Evolutionary conservation across 768 basidiomycete genomes (phyloP).

Genomic region (Pholiota molesta): DNA sequence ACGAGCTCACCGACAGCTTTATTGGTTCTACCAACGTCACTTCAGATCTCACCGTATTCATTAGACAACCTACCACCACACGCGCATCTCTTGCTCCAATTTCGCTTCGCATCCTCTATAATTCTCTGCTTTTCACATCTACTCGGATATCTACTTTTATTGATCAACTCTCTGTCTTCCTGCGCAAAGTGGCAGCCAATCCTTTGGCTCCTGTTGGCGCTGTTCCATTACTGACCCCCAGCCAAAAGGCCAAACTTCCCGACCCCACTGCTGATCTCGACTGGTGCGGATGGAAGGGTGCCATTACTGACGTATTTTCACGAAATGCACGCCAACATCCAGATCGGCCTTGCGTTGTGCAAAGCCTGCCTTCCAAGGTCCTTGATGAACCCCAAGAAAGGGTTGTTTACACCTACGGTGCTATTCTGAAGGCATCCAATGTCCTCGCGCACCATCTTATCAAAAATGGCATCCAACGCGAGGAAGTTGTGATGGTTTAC

Average conservation of each 20-base stretch:
- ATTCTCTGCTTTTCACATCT: constrained; percentile 89
- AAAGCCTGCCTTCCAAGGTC: constrained; percentile 56
- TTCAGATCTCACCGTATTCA: constrained; percentile 92
- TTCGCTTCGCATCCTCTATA: constrained; percentile 86
- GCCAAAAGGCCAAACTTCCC: constrained; percentile 73
- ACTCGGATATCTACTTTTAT: constrained; percentile 76
- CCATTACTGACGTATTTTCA: constrained; percentile 95
- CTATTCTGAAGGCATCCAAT: constrained; percentile 86
- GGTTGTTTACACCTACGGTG: constrained; percentile 72
- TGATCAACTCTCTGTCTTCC: constrained; percentile 81
- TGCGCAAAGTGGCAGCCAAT: constrained; percentile 70
- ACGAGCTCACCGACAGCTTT: constrained; percentile 71
- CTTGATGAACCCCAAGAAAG: constrained; percentile 50
- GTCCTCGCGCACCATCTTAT: constrained; percentile 89
- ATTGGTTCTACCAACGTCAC: constrained; percentile 80
- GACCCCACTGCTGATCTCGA: constrained; percentile 86
- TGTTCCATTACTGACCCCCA: constrained; percentile 75
- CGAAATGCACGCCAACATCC: constrained; percentile 81
- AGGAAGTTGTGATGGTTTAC: constrained; percentile 98
- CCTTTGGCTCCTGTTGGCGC: constrained; percentile 75
- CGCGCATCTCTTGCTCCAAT: constrained; percentile 78
- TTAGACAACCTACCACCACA: constrained; percentile 70
- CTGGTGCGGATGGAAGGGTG: constrained; percentile 98
- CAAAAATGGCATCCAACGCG: constrained; percentile 81
- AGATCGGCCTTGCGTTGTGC: constrained; percentile 87